Evolutionary conservation across 1,139 yeast species (phyloP).

Genomic region (Neolecta irregularis): DNA sequence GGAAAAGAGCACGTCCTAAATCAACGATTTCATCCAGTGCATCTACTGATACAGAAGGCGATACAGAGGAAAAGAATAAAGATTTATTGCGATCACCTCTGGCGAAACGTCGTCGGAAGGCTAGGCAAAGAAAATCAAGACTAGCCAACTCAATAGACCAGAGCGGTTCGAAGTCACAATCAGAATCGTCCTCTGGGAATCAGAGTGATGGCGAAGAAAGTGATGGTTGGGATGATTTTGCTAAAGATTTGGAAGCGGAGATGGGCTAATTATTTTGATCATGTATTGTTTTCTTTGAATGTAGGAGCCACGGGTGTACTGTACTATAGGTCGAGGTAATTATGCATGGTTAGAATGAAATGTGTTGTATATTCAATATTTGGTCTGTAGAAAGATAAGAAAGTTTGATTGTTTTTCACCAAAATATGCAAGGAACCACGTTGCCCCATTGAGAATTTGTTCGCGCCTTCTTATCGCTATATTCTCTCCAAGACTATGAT

Average conservation of each 20-base stretch:
- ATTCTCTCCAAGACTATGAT: background rate
- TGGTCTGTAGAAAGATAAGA: background rate
- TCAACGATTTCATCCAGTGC: conserved; percentile 20
- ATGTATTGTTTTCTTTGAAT: conserved; percentile 13
- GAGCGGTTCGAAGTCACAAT: background rate
- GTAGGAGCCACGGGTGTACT: conserved; percentile 63
- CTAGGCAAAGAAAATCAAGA: conserved; percentile 1
- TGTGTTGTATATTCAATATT: background rate
- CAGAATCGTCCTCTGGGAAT: conserved; percentile 13
- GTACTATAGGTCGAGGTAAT: too few species aligned
- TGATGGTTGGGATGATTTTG: conserved; percentile 19
- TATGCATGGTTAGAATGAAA: background rate
- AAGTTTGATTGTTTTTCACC: background rate
- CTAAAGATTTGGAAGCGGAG: conserved; percentile 11
- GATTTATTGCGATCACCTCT: conserved; percentile 17
- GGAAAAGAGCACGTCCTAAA: conserved; percentile 21
- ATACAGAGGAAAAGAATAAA: conserved; percentile 7
- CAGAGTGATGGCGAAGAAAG: conserved; percentile 24
- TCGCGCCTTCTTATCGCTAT: background rate
- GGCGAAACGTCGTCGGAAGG: conserved; percentile 6
- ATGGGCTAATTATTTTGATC: conserved; percentile 13
- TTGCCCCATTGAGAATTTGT: too few species aligned
- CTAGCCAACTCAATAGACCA: background rate
- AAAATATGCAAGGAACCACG: background rate
- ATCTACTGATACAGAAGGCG: conserved; percentile 15